Evolutionary conservation across 2,329 filamentous ascomycete genomes (phyloP).

Genomic region (Oidium heveae): DNA sequence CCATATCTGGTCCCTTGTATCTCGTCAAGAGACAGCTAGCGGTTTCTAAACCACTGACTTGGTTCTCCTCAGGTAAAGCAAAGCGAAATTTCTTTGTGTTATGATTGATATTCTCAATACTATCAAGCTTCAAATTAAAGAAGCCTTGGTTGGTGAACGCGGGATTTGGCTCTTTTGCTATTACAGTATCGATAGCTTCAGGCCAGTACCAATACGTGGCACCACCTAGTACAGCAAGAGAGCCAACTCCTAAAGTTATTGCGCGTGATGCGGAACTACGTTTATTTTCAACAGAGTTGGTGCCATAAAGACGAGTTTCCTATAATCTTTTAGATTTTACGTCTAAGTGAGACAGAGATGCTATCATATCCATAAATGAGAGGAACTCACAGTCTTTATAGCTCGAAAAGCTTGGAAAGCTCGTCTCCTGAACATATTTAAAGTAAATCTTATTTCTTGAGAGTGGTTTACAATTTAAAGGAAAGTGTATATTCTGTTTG

Average conservation of each 20-base stretch:
- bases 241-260: not conserved
- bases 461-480: too few species aligned
- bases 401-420: too few species aligned
- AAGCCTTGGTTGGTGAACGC: constrained; percentile 71
- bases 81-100: constrained; percentile 91
- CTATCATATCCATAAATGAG: too few species aligned
- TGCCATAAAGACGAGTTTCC: too few species aligned
- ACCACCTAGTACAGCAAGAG: not conserved
- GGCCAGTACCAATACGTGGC: not conserved
- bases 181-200: not conserved
- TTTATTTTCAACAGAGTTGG: too few species aligned
- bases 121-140: constrained; percentile 53
- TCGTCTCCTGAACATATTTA: too few species aligned
- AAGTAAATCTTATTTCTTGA: too few species aligned
- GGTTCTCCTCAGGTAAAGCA: constrained; percentile 58
- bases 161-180: constrained; percentile 9
- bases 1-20: constrained; percentile 57
- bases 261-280: not conserved
- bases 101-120: constrained; percentile 61
- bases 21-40: constrained; percentile 81
- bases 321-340: too few species aligned
- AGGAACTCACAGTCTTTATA: too few species aligned
- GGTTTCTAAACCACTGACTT: constrained; percentile 58
- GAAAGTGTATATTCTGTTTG: too few species aligned
- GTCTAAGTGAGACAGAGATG: too few species aligned